Conservation (phyloP, 306 rosid genomes). For the Vigna mungo region DNA sequence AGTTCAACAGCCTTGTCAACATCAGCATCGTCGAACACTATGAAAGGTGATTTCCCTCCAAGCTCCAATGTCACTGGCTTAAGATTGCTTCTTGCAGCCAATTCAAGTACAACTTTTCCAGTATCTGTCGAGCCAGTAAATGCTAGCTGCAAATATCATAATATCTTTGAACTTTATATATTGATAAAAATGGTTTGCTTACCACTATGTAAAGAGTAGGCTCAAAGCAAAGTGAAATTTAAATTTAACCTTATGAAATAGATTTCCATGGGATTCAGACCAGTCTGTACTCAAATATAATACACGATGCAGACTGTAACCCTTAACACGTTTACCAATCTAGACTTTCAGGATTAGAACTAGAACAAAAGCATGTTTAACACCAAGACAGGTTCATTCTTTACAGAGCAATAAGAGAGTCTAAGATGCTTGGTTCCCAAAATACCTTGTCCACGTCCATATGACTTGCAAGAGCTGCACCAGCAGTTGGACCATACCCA, state of each 20-base stretch:
- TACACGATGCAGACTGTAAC: not conserved
- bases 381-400: slow-evolving; percentile 18
- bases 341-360: not conserved
- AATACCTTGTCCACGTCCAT: slow-evolving; percentile 94
- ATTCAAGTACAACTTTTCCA: slow-evolving; percentile 71
- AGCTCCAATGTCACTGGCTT: slow-evolving; percentile 93
- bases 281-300: not conserved
- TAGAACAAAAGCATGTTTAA: not conserved
- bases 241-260: not conserved
- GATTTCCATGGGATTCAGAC: not conserved
- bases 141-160: slow-evolving; percentile 67
- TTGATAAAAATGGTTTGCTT: slow-evolving; percentile 9
- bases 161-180: not conserved
- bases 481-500: slow-evolving; percentile 90
- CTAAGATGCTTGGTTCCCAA: not conserved
- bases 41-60: slow-evolving; percentile 97
- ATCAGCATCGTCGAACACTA: slow-evolving; percentile 85
- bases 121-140: slow-evolving; percentile 91
- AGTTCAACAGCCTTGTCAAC: slow-evolving; percentile 80
- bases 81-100: slow-evolving; percentile 91
- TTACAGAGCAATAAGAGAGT: not conserved
- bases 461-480: slow-evolving; percentile 93
- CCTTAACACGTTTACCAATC: not conserved
- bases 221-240: not conserved
- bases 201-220: not conserved